Evolutionary conservation across 345 rosid species (phyloP), one percentile per base, ranked within the genome.

Genomic region (Acer negundo): DNA sequence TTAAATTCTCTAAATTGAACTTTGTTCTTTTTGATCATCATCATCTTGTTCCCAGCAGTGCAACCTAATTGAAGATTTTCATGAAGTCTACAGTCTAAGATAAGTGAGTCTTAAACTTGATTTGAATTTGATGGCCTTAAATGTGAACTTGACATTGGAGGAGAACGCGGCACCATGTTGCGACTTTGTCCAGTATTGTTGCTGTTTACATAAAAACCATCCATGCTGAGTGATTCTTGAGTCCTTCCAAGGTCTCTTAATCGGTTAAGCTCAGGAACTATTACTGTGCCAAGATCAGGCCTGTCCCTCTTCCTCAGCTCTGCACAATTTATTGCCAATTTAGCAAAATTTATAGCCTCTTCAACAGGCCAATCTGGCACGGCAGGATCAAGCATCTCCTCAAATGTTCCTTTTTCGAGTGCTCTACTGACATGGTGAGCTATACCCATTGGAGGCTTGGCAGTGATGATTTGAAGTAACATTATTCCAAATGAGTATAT

Each of bases 221-320:
- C 58, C 19, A 56, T 59, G 72, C 40, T 10, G 11, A 11, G 62
- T 20, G 76, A 69, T 22, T 77, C 86, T 64, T 23, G 19, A 8
- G 73, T 80, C 49, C 44, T 76, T 58, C 83, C 89, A 53, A 89
- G 77, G 16, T 78, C 90, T 85, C 84, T 85, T 80, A 95, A 80
- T 22, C 93, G 83, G 72, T 80, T 82, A 74, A 94, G 94, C 80
- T 90, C 93, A 22, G 98, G 97, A 49, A 94, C 81, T 67, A 94
- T 78, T 24, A 82, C 90, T 0, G 85, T 86, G 70, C 89, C 89
- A 63, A 95, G 97, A 83, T 87, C 91, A 31, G 98, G 97, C 78
- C 97, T 83, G 75, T 95, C 97, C 83, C 65, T 91, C 82, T 95
- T 90, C 74, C 95, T 90, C 64, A 95, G 84, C 85, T 95, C 97